Conservation (phyloP, 306 rosid species). For the Parietaria judaica region DNA sequence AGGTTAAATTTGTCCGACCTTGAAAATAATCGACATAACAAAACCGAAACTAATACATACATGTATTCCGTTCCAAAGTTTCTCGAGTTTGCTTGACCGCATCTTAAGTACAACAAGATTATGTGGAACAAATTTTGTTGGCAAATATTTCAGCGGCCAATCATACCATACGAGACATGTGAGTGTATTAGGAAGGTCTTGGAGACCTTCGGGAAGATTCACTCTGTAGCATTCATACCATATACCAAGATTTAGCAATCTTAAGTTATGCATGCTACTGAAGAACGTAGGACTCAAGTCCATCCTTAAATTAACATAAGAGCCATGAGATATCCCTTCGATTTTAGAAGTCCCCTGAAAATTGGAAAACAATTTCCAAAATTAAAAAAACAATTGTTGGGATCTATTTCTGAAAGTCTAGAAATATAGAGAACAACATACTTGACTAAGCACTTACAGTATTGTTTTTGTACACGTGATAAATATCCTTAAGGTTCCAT, state of each 20-base stretch:
- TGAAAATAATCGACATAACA: no score
- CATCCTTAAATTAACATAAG: neutral
- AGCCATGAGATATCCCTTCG: constrained; percentile 7
- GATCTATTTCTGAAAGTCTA: no score
- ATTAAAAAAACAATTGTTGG: no score
- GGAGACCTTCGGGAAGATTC: neutral
- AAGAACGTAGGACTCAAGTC: constrained; percentile 16
- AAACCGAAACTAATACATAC: neutral
- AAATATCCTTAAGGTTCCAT: neutral
- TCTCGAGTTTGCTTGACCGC: neutral
- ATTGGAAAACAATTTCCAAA: neutral
- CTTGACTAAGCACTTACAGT: neutral
- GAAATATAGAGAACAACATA: no score
- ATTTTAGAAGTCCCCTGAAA: constrained; percentile 12
- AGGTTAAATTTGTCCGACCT: neutral
- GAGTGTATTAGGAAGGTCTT: constrained; percentile 19
- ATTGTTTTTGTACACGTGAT: neutral
- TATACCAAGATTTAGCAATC: neutral
- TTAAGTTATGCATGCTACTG: constrained; percentile 16
- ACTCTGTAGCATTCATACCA: neutral
- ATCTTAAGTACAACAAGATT: constrained; percentile 12
- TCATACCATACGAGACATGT: constrained; percentile 3
- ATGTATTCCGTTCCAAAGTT: neutral
- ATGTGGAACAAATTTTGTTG: neutral
- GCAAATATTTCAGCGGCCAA: constrained; percentile 10